Conservation (phyloP, 23 red algal genomes). For the Gracilaria caudata region DNA sequence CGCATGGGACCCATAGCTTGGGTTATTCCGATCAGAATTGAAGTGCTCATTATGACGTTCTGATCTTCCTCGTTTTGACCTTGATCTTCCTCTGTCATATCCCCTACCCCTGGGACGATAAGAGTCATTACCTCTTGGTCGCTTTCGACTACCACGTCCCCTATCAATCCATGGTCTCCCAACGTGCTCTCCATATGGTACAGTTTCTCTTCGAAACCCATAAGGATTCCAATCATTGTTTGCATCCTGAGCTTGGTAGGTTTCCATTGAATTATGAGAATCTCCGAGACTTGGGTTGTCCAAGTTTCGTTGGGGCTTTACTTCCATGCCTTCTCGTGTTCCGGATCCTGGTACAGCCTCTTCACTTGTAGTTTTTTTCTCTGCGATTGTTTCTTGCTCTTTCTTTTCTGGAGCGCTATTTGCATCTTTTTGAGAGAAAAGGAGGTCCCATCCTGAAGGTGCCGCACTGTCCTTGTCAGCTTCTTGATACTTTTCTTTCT, state of each 20-base stretch:
- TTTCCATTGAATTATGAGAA: background rate
- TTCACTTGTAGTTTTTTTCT: background rate
- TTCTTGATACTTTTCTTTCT: constrained; percentile 30
- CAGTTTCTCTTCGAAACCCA: constrained; percentile 2
- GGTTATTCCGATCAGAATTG: constrained; percentile 16
- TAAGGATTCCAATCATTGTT: background rate
- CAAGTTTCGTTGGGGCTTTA: background rate
- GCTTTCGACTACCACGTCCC: constrained; percentile 15
- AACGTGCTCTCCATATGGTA: background rate
- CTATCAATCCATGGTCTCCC: constrained; percentile 12
- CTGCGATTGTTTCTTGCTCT: background rate
- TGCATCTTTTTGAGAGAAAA: constrained; percentile 20
- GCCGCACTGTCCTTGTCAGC: constrained; percentile 1
- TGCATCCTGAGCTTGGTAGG: background rate
- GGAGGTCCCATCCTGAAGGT: constrained; percentile 63
- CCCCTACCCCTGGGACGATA: constrained; percentile 7
- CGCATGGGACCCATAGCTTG: background rate
- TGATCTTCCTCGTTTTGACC: constrained; percentile 12
- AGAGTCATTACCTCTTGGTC: constrained; percentile 7
- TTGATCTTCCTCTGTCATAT: constrained; percentile 13
- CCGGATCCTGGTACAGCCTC: background rate
- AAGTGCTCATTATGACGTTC: constrained; percentile 26
- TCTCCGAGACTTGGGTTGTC: background rate
- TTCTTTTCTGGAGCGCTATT: background rate
- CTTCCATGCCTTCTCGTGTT: background rate